A percentile compares a stretch with the other conserved stretches of the same genome.
Conservation (phyloP, 805 yeast species). For the Tetrapisispora pingtungensis region DNA sequence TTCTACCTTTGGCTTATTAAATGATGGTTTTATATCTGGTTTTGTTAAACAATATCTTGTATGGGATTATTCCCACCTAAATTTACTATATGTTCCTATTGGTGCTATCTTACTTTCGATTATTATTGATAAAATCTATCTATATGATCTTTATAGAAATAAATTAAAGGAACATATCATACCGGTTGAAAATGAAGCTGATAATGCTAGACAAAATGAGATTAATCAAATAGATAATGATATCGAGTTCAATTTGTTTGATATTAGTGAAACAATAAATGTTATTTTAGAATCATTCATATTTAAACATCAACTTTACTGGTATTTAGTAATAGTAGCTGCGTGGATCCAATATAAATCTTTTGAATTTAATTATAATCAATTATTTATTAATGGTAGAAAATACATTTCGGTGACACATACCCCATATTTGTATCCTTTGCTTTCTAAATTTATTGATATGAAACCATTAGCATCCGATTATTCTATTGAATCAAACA, state of each 20-base stretch:
- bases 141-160: slow-evolving; percentile 7
- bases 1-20: not conserved
- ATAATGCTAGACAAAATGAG: not conserved
- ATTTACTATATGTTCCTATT: slow-evolving; percentile 15
- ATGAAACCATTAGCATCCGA: not conserved
- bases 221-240: not conserved
- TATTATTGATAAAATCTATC: slow-evolving; percentile 12
- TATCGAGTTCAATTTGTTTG: not conserved
- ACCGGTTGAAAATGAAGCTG: slow-evolving; percentile 7
- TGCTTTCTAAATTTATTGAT: not conserved
- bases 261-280: slow-evolving; percentile 1
- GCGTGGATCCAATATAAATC: not conserved
- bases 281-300: not conserved
- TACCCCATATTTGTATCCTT: not conserved
- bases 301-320: not conserved
- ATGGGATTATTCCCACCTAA: slow-evolving; percentile 8
- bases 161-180: slow-evolving; percentile 16
- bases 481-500: not conserved
- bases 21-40: not conserved
- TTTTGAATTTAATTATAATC: not conserved
- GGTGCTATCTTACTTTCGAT: slow-evolving; percentile 10
- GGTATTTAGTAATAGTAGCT: not conserved
- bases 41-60: not conserved
- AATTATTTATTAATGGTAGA: not conserved
- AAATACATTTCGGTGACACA: not conserved